Evolutionary conservation across 1,284 basidiomycete genomes (phyloP).

Genomic region (Heterobasidion irregulare): DNA sequence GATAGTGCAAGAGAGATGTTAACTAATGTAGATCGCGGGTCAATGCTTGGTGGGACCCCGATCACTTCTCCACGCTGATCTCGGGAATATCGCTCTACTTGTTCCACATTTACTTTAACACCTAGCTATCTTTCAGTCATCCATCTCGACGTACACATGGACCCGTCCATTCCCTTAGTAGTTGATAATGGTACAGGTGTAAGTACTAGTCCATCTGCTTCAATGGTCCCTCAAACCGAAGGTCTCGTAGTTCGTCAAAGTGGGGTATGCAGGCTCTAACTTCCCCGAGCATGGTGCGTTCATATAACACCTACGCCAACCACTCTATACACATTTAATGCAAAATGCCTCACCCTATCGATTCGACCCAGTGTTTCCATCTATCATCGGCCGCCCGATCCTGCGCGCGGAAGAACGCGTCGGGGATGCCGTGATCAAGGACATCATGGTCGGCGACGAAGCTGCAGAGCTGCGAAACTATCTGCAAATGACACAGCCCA

Average conservation of each 20-base stretch:
- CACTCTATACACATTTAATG: not conserved
- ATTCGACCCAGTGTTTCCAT: conserved; percentile 74
- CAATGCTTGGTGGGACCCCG: too few relatives aligned
- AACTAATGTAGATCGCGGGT: too few relatives aligned
- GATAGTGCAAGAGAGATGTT: too few relatives aligned
- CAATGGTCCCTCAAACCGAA: conserved; percentile 4
- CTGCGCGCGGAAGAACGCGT: conserved; percentile 95
- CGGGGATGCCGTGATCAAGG: conserved; percentile 78
- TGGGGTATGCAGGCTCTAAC: conserved; percentile 96
- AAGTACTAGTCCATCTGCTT: conserved; percentile 24
- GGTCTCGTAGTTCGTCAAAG: conserved; percentile 84
- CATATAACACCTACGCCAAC: not conserved
- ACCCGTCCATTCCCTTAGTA: conserved; percentile 71
- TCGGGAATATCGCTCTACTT: too few relatives aligned
- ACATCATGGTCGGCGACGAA: conserved; percentile 97
- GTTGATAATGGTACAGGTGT: conserved; percentile 98
- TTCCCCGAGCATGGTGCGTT: conserved; percentile 91
- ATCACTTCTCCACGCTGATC: too few relatives aligned
- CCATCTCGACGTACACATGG: conserved; percentile 32
- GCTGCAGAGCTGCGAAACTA: conserved; percentile 92
- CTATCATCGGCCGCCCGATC: conserved; percentile 94
- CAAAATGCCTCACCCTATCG: not conserved
- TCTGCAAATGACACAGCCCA: conserved; percentile 94
- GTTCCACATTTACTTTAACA: too few relatives aligned
- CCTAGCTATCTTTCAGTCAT: too few relatives aligned